A percentile compares a stretch with the other conserved stretches of the same genome.
Conservation (phyloP, 1,284 basidiomycete genomes). For the Rhizoctonia solani region DNA sequence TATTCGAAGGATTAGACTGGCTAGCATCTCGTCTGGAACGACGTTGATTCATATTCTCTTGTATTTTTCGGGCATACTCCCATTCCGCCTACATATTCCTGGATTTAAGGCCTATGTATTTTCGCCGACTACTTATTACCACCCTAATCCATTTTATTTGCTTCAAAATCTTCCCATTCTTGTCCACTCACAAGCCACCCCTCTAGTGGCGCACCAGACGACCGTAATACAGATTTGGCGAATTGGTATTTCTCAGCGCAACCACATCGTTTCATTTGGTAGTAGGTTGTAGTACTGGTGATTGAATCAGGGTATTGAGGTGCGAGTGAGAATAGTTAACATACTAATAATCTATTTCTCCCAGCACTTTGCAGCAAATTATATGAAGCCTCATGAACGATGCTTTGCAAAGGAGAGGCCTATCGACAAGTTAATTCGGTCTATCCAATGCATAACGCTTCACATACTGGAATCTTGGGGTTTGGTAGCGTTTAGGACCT, state of each 20-base stretch:
- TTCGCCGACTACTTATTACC: constrained; percentile 8
- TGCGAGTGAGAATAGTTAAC: not conserved
- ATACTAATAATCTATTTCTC: not conserved
- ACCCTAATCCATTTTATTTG: constrained; percentile 11
- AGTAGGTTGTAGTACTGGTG: constrained; percentile 45
- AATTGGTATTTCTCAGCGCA: constrained; percentile 50
- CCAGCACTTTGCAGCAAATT: not conserved
- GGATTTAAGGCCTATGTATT: constrained; percentile 10
- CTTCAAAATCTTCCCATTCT: constrained; percentile 57
- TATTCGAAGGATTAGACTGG: constrained; percentile 37
- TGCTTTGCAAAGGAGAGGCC: constrained; percentile 57
- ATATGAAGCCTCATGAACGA: constrained; percentile 53
- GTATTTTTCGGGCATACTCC: not conserved
- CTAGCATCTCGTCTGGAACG: constrained; percentile 33
- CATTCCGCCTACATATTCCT: not conserved
- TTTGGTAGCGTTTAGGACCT: constrained; percentile 65
- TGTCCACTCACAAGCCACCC: constrained; percentile 65
- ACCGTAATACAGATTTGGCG: constrained; percentile 55
- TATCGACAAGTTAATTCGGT: constrained; percentile 41
- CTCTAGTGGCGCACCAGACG: constrained; percentile 52
- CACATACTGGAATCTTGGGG: constrained; percentile 62
- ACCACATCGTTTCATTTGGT: constrained; percentile 47
- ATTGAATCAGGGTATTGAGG: too few relatives aligned
- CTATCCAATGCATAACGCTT: not conserved
- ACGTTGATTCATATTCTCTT: not conserved